Base-by-base conservation (phyloP, 1,284 basidiomycete genomes). In the Ceratobasidium sp. region DNA sequence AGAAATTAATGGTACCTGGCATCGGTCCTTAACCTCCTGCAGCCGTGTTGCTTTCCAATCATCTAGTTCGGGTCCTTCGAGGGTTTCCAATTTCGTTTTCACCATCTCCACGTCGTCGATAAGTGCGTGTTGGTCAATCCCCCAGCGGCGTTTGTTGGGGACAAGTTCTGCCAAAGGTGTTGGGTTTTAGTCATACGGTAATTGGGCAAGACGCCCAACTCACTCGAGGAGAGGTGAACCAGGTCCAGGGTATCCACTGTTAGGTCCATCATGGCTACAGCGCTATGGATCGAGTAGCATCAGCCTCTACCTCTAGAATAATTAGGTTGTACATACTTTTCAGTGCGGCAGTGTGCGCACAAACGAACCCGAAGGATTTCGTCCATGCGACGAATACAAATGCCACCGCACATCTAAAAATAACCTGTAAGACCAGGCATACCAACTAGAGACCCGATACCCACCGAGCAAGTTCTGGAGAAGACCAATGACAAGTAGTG, bases 401-500 rank as follows among this genome's bases (percentile, higher is more conserved):
- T 27, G 1, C 9, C 9, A 29, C 53, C 63, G 24, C 72, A 62
- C 27, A 57, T 50, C 62, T 50, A 51, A 9, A 36, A 24, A 15
- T 7, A 1, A 27, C 29, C 53, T 44, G 24, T 47, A 48, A 22
- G 2, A n/a, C 29, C 53, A 41, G 33, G 14, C 22, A 19, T 14
- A 27, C 33, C 9, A 17, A 29, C n/a, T 11, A 5, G 31, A 33
- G 24, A n/a, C n/a, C n/a, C 19, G 22, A n/a, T 22, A 45, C 57
- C 53, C 24, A 73, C 69, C 22, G 69, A 51, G 29, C 69, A 73
- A 29, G 47, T 62, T n/a, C 33, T 47, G 9, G 69, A 59, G 65
- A 80, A 82, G 7, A 81, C 31, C 33, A 81, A 60, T 6, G 77
- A 62, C 14, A 78, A 74, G 29, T 79, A 81, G 1, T 75, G 57